Evolutionary conservation across 2,329 filamentous ascomycete species (phyloP).

Genomic region (Colletotrichum magnum): DNA sequence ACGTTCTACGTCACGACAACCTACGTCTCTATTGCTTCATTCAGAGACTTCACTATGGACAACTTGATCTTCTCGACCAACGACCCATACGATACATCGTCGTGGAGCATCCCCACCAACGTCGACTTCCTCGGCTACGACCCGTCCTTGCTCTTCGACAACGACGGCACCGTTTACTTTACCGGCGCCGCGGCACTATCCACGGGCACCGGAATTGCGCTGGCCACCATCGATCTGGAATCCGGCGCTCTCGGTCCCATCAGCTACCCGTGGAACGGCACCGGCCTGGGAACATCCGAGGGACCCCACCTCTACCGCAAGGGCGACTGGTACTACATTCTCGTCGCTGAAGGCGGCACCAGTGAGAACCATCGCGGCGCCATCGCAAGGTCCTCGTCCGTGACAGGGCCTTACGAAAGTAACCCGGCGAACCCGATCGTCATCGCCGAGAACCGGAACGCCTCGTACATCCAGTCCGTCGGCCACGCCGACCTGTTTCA

Average conservation of each 20-base stretch:
- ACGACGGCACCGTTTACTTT: slow-evolving; percentile 67
- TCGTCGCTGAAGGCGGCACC: slow-evolving; percentile 63
- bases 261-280: too few species aligned
- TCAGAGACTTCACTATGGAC: slow-evolving; percentile 37
- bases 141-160: slow-evolving; percentile 68
- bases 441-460: slow-evolving; percentile 61
- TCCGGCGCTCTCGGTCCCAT: too few species aligned
- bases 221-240: too few species aligned
- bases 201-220: too few species aligned
- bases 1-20: slow-evolving; percentile 40
- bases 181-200: neutral
- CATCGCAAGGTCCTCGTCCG: slow-evolving; percentile 63
- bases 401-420: slow-evolving; percentile 74
- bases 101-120: slow-evolving; percentile 43
- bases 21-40: slow-evolving; percentile 31
- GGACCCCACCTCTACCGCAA: slow-evolving; percentile 63
- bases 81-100: slow-evolving; percentile 35
- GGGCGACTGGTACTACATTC: slow-evolving; percentile 60
- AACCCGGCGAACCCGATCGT: slow-evolving; percentile 71
- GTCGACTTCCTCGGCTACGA: slow-evolving; percentile 53
- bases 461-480: slow-evolving; percentile 62
- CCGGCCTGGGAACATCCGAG: slow-evolving; percentile 51
- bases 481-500: slow-evolving; percentile 69
- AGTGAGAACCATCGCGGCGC: slow-evolving; percentile 68
- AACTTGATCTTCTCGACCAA: slow-evolving; percentile 42